These are phyloP conservation scores for Trametes versicolor DNA, from an alignment of 1,284 basidiomycete species.

Conservation along the genomic window DNA sequence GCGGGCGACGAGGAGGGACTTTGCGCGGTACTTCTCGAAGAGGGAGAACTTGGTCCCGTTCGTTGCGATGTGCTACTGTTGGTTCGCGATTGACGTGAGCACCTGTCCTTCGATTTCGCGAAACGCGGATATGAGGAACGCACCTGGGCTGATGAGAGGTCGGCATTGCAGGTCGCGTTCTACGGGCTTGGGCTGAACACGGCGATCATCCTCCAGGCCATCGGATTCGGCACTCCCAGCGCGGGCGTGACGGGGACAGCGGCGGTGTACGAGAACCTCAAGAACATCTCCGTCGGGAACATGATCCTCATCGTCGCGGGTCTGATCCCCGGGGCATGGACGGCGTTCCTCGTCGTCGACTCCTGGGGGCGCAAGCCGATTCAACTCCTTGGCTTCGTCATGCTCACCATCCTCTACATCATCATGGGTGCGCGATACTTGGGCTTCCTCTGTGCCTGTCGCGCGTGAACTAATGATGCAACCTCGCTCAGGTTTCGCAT, in stretches of 20 bases:
- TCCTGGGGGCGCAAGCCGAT: conserved; percentile 42
- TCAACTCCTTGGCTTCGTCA: conserved; percentile 57
- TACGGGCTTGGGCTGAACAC: conserved; percentile 88
- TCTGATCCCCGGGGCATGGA: conserved; percentile 44
- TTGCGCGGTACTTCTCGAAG: conserved; percentile 66
- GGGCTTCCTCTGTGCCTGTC: conserved; percentile 58
- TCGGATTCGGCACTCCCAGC: conserved; percentile 52
- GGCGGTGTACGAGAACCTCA: conserved; percentile 48
- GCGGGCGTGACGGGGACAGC: conserved; percentile 58
- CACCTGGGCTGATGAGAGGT: conserved; percentile 13
- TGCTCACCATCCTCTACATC: conserved; percentile 62
- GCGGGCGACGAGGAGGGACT: conserved; percentile 72
- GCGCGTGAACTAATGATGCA: neutral
- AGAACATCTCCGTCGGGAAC: conserved; percentile 41
- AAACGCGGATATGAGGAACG: conserved; percentile 16
- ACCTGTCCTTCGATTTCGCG: too few species aligned
- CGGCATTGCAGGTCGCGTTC: conserved; percentile 73
- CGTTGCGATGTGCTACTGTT: conserved; percentile 69
- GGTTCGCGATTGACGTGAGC: conserved; percentile 82
- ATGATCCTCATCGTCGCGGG: conserved; percentile 42
- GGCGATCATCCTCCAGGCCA: conserved; percentile 62
- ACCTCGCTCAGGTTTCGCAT: conserved; percentile 55
- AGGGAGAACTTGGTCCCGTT: conserved; percentile 74
- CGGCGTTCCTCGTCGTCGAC: conserved; percentile 42
- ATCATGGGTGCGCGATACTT: conserved; percentile 59